Evolutionary conservation across 768 basidiomycete genomes (phyloP), one percentile per base, ranked within the genome.

Genomic region (Panaeolus cyanescens): DNA sequence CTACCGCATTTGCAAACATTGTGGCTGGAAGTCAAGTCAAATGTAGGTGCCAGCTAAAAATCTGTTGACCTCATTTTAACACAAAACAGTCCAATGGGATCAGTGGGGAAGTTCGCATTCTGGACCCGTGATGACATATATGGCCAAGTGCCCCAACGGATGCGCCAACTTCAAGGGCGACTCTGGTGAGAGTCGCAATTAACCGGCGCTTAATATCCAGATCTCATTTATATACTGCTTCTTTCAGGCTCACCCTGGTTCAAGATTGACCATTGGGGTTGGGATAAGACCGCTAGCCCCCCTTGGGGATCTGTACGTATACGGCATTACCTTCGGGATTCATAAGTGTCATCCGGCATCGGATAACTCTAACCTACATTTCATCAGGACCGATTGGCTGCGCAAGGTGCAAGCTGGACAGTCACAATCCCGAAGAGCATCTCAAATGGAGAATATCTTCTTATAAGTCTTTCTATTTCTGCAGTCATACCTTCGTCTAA

Each of bases 381-480:
- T 32, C 13, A 17, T 9, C 20, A 57, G 63, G 64, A 65, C 32
- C 63, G 61, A 17, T 59, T 62, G 7, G 60, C 59, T 65, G 55
- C 66, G 32, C 59, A 70, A 75, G 80, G 62, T 70, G 77, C 62
- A 64, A 75, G 54, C 31, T 67, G 64, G 54, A 73, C 71, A 19
- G 74, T 74, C 22, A 65, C 64, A 17, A 69, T 79, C 39, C 76
- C 77, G 12, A 62, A 69, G 5, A 72, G 73, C 13, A 70, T 77
- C 9, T 71, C 76, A 6, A 69, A 71, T 22, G 76, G 75, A 25
- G 70, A 77, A 62, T 77, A 77, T 62, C 70, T 79, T 39, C 68
- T 77, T 22, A 54, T 59, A 54, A 36, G 59, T 54, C 5, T 5
- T 17, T 4, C 37, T 37, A 1, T 5, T 17, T 4, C 8, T n/a